These are phyloP conservation scores for Cercospora sp. DNA, from an alignment of 2,329 filamentous ascomycete species.

Conservation along the genomic window DNA sequence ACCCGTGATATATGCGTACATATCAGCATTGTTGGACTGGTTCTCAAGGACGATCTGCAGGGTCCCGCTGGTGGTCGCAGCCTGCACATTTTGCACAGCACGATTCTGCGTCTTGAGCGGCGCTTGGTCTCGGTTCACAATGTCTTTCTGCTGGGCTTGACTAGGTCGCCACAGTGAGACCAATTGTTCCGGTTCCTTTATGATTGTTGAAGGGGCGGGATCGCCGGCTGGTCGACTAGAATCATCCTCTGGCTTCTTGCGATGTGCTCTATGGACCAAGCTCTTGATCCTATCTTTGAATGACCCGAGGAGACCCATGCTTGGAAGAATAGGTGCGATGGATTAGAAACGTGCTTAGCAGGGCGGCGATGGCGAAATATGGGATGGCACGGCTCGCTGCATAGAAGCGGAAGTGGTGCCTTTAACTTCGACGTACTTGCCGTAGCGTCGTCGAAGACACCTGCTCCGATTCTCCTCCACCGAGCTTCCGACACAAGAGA, in stretches of 20 bases:
- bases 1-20: slow-evolving; percentile 54
- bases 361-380: background rate
- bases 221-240: background rate
- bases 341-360: background rate
- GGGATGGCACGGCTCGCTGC: background rate
- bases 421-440: slow-evolving; percentile 1
- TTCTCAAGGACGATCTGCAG: slow-evolving; percentile 38
- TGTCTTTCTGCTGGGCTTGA: slow-evolving; percentile 10
- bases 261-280: slow-evolving; percentile 20
- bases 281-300: slow-evolving; percentile 28
- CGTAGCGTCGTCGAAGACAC: background rate
- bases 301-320: slow-evolving; percentile 14
- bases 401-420: background rate
- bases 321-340: background rate
- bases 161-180: slow-evolving; percentile 16
- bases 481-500: background rate
- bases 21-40: slow-evolving; percentile 35
- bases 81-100: slow-evolving; percentile 17
- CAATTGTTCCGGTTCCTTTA: slow-evolving; percentile 3
- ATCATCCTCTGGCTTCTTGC: slow-evolving; percentile 16
- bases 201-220: background rate
- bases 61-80: slow-evolving; percentile 32
- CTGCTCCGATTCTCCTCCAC: slow-evolving; percentile 1
- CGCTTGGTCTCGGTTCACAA: slow-evolving; percentile 6
- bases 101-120: slow-evolving; percentile 21